Evolutionary conservation across 352 stramenopile species (phyloP), one percentile per base, ranked within the genome.

Genomic region (Pythium vanterpoolii): DNA sequence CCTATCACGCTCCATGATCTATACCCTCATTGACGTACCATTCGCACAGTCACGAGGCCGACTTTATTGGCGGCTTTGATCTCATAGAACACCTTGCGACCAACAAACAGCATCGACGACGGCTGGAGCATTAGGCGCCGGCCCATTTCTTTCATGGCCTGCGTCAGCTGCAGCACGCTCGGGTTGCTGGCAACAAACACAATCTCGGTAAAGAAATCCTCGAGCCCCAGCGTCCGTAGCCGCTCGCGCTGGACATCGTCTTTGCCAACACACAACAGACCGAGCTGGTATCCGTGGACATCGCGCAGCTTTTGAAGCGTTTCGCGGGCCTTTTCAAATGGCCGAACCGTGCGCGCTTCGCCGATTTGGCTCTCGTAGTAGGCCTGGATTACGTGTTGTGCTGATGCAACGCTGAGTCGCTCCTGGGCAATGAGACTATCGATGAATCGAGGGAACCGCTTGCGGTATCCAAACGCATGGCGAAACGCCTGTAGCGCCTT

Each of bases 61-160:
- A 88, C 72, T 56, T 81, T 77, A 54, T 95, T 95, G 2, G 83
- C 85, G 3, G 81, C 85, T 40, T 93, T 95, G 66, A 95, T 90
- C 62, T 95, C 85, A 50, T 90, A 92, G 55, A 95, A 95, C 11
- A 86, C 79, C 56, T 92, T 92, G 46, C 83, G 78, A 2, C 85
- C 85, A 31, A 95, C 81, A 30, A 95, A 92, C 24, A 90, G 73
- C 28, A 95, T 73, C n/a, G 77, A 79, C 16, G 85, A 95, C 39
- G 81, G 60, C 52, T 83, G 72, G 21, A 93, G 60, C 47, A 89
- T 77, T 16, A 95, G 47, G 18, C 79, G 65, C 1, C 77, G 71
- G 0, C 70, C 55, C 7, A 93, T 78, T 39, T 89, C 74, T 54
- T 89, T 88, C 85, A 95, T 90, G 1, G 79, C 78, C 24, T 73